These are phyloP conservation scores for Populus tremula DNA, from an alignment of 345 rosid species.

Conservation along the genomic window DNA sequence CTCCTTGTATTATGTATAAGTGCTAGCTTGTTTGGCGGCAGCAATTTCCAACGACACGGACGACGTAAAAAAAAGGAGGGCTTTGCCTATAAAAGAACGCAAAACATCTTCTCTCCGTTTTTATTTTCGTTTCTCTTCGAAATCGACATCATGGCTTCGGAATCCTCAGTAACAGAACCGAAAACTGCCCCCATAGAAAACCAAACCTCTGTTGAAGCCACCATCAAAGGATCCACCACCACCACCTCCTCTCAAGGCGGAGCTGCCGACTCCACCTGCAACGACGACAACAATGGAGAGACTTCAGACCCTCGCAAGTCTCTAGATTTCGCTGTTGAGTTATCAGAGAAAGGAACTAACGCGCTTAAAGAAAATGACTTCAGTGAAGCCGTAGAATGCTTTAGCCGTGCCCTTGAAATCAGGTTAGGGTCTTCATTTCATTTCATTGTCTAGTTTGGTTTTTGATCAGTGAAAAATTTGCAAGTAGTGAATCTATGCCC, in stretches of 20 bases:
- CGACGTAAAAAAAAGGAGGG: neutral
- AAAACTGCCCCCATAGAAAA: neutral
- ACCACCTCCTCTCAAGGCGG: constrained; percentile 29
- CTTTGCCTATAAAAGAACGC: neutral
- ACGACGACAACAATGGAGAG: constrained; percentile 45
- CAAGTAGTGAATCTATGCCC: neutral
- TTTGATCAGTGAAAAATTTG: neutral
- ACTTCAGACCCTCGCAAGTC: constrained; percentile 47
- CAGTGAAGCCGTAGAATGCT: constrained; percentile 81
- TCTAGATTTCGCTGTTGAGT: constrained; percentile 60
- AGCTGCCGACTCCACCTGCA: constrained; percentile 63
- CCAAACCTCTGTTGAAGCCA: constrained; percentile 22
- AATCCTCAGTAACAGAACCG: constrained; percentile 12
- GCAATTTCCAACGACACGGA: neutral
- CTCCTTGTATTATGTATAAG: too few species aligned
- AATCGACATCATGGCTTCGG: constrained; percentile 1
- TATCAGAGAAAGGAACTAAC: constrained; percentile 55
- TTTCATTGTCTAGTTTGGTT: neutral
- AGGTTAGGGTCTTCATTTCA: constrained; percentile 41
- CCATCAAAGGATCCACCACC: constrained; percentile 4
- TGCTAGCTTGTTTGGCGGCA: too few species aligned
- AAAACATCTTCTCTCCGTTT: neutral
- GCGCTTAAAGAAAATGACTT: constrained; percentile 64
- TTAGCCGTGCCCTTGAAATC: constrained; percentile 91
- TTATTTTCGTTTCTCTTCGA: neutral